These are phyloP conservation scores for Ceratobasidium sp. DNA, from an alignment of 1,284 basidiomycete genomes.

Conservation along the genomic window DNA sequence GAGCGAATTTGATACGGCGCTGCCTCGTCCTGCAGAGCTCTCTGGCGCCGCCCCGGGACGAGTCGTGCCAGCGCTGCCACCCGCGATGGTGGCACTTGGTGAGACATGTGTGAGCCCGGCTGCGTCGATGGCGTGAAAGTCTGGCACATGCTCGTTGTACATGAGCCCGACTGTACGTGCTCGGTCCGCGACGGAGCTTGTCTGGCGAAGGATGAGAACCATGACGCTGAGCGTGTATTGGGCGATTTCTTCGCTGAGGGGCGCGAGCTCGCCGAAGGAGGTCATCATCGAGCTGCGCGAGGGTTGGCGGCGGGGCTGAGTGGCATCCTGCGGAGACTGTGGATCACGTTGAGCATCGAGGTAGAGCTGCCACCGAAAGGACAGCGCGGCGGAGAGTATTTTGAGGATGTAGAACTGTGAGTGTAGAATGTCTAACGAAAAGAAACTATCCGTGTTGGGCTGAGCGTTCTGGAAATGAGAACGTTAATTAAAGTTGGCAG, in stretches of 20 bases:
- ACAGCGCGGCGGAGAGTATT: constrained; percentile 80
- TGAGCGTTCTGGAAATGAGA: constrained; percentile 56
- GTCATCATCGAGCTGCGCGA: constrained; percentile 46
- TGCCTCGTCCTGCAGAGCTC: constrained; percentile 25
- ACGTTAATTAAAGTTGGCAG: constrained; percentile 44
- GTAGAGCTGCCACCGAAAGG: constrained; percentile 72
- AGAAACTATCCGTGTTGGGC: constrained; percentile 63
- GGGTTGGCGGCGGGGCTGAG: constrained; percentile 50
- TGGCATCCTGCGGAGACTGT: background rate
- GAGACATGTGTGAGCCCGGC: constrained; percentile 49
- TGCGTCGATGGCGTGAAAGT: constrained; percentile 70
- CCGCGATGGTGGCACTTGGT: constrained; percentile 43
- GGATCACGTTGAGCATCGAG: constrained; percentile 44
- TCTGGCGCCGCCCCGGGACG: constrained; percentile 50
- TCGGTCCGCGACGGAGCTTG: constrained; percentile 67
- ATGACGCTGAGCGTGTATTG: constrained; percentile 86
- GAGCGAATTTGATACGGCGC: constrained; percentile 38
- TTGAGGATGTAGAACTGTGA: constrained; percentile 92
- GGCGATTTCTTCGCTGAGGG: constrained; percentile 88
- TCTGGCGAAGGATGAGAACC: constrained; percentile 82
- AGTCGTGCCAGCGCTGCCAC: constrained; percentile 28
- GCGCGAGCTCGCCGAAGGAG: constrained; percentile 71
- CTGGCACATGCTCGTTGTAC: constrained; percentile 73
- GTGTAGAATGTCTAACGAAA: constrained; percentile 80
- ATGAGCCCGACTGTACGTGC: constrained; percentile 71